Evolutionary conservation across 2,329 filamentous ascomycete species (phyloP).

Genomic region (Uncinocarpus reesii): DNA sequence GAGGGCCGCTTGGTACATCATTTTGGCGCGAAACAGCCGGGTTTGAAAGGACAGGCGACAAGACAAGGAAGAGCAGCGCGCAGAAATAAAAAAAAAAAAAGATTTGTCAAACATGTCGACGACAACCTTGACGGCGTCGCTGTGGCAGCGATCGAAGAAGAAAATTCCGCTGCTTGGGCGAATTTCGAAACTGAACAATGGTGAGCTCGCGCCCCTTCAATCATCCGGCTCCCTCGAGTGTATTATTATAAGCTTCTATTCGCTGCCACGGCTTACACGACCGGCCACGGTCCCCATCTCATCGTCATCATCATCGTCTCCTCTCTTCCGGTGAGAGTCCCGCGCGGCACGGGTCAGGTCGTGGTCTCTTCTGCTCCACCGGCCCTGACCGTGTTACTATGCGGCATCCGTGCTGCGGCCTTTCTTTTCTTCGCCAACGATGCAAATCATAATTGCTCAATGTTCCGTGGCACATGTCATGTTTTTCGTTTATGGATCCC

Average conservation of each 20-base stretch:
- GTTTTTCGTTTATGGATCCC: neutral
- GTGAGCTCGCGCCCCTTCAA: constrained; percentile 8
- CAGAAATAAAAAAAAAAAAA: constrained; percentile 5
- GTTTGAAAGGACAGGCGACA: constrained; percentile 2
- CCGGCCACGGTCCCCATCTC: neutral
- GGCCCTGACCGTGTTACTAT: constrained; percentile 1
- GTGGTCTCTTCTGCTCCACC: neutral
- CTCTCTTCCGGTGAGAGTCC: neutral
- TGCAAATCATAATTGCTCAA: neutral
- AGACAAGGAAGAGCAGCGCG: neutral
- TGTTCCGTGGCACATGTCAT: constrained; percentile 6
- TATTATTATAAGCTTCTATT: too few relatives aligned
- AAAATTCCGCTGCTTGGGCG: constrained; percentile 15
- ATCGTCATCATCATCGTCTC: neutral
- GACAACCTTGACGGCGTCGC: constrained; percentile 13
- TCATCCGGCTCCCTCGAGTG: too few relatives aligned
- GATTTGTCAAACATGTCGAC: constrained; percentile 13
- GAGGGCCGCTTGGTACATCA: neutral
- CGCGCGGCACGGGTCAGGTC: neutral
- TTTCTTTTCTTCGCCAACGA: neutral
- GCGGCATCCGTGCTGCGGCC: neutral
- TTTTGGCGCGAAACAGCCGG: constrained; percentile 4
- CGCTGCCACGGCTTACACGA: neutral
- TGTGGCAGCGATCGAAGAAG: constrained; percentile 17
- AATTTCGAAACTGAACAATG: constrained; percentile 14